Evolutionary conservation across 1,284 basidiomycete genomes (phyloP).

Genomic region (Boletus semigastroideus): DNA sequence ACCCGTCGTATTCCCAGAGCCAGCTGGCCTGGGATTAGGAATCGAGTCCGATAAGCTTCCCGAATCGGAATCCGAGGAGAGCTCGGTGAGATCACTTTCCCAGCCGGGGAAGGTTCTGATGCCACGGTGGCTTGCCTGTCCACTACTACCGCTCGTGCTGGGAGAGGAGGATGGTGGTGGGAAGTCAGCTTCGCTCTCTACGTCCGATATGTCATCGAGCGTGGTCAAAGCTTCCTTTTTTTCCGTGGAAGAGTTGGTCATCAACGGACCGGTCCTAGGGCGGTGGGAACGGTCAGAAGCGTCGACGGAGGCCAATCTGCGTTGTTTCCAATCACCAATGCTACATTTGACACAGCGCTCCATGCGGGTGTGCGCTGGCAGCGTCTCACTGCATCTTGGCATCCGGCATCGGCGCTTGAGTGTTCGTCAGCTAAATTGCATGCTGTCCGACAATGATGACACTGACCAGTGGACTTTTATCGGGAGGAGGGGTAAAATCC

Average conservation of each 20-base stretch:
- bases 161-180: neutral
- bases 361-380: conserved; percentile 8
- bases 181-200: neutral
- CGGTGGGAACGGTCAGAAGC: neutral
- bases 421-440: neutral
- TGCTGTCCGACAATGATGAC: neutral
- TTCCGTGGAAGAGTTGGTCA: neutral
- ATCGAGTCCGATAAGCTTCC: conserved; percentile 1
- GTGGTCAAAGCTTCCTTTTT: neutral
- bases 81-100: conserved; percentile 33
- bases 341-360: conserved; percentile 23
- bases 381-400: conserved; percentile 12
- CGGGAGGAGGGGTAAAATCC: neutral
- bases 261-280: neutral
- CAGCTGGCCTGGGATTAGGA: neutral
- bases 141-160: neutral
- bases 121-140: neutral
- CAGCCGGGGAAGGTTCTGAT: conserved; percentile 18
- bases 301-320: neutral
- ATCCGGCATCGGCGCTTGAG: conserved; percentile 18
- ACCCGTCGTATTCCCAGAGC: neutral
- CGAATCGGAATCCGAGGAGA: conserved; percentile 17
- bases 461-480: conserved; percentile 3
- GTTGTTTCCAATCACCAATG: conserved; percentile 19
- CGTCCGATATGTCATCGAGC: neutral